Base-by-base conservation (phyloP, 306 rosid species). In the Casuarina cunninghamiana region DNA sequence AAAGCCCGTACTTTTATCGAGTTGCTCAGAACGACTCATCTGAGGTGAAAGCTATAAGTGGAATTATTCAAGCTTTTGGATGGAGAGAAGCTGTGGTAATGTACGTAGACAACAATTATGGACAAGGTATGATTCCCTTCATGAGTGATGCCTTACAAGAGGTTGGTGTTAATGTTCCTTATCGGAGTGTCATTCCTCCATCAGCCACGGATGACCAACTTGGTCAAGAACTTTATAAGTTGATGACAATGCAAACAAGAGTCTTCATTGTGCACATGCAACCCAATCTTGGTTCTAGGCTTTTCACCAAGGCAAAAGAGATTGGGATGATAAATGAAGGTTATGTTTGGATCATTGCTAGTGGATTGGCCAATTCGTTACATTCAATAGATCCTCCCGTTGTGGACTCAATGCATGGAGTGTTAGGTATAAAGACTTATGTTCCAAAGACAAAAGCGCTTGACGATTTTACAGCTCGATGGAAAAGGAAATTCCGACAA, bases 251-350 rank as follows among this genome's bases (percentile, higher is more conserved):
- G 88, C 81, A 57, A 39, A 75, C 87, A 1, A 70, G 82, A 44
- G 85, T 88, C 3, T 86, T 83, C 2, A 12, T 85, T 0, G 83
- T 85, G 2, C 91, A 85, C 17, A 78, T 82, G 77, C 2, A 21
- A 1, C 48, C 41, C 9, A 11, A 0, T n/a, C 63, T 83, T 1
- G 81, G 83, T 1, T 10, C 79, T 15, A 38, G 57, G 16, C 53
- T 88, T 12, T 88, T 88, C 16, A 4, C 6, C 17, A 80, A 19
- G 17, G 90, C 90, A 0, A 72, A 39, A 10, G 75, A 84, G 71
- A 69, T 75, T 63, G 85, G 87, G 32, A 86, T 88, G 87, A 82
- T 82, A 83, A 10, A 21, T 5, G n/a, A 82, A 78, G 92, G 87
- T 4, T 83, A 76, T 57, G 91, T 63, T 68, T 88, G 89, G 91